phyloP scores from a whole-genome alignment of 495 filamentous ascomycete genomes.

The Xylaria flabelliformis region DNA sequence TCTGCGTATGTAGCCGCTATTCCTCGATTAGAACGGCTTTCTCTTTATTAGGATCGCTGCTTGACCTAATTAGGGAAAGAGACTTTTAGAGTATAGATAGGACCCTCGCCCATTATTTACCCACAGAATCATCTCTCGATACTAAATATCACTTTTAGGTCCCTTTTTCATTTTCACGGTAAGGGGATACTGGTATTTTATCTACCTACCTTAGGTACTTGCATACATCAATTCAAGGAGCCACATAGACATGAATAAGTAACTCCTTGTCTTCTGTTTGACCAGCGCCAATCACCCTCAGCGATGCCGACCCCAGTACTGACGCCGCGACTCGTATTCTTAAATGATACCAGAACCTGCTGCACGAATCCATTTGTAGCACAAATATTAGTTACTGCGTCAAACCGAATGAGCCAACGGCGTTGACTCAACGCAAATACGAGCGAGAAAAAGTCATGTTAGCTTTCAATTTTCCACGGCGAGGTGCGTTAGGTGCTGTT shows the following conservation, averaged over 20 bases:
- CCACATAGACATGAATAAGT: no score
- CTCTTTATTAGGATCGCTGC: no score
- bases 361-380: background rate
- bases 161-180: background rate
- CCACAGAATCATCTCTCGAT: background rate
- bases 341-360: background rate
- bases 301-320: background rate
- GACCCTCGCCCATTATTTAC: background rate
- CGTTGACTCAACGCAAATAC: slow-evolving; percentile 3
- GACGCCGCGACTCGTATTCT: background rate
- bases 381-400: background rate
- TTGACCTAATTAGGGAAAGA: no score
- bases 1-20: background rate
- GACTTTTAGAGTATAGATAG: background rate
- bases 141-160: background rate
- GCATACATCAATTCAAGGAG: no score
- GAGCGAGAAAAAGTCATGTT: background rate
- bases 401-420: background rate
- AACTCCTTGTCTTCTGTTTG: no score
- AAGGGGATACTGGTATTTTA: no score
- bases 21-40: background rate
- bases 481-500: background rate
- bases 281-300: no score
- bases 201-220: no score
- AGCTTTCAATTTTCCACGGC: background rate